Base-by-base conservation (phyloP, 305 asterid genomes). In the Stenogyne calaminthoides region DNA sequence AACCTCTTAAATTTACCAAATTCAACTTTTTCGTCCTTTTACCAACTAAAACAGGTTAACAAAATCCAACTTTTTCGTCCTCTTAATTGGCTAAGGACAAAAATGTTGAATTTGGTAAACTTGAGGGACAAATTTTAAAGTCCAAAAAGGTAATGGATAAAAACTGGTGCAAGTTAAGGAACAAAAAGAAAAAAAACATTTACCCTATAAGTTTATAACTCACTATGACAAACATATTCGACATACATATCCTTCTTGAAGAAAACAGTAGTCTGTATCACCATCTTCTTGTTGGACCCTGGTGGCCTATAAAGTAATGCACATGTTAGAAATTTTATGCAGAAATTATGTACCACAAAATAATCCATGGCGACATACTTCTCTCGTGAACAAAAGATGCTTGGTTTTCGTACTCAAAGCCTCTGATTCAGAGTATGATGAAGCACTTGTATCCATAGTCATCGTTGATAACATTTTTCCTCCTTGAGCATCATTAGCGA, bases 161-260 rank as follows among this genome's bases (percentile, higher is more conserved):
- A 32, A 29, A 32, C 1, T 32, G 36, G 36, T 32, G 36, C 36
- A 32, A 5, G 36, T 32, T 32, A 5, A 32, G 36, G 36, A 32
- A 32, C 29, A 1, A 25, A 25, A 25, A 25, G n/a, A 1, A 25
- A 32, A 32, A 27, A 27, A 27, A 3, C 32, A 27, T 27, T 27
- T 5, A 32, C 36, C 36, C 36, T 32, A 5, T n/a, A n/a, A n/a
- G n/a, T n/a, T n/a, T n/a, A n/a, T 32, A 32, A 63, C 64, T 72
- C 46, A 39, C 5, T 52, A 75, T 51, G 59, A 20, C 27, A 51
- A 62, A 64, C 66, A 49, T 57, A 63, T 71, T 22, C 37, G 8
- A 70, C 96, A 15, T 84, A 91, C 96, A 80, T 84, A 89, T 87
- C 96, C 97, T 81, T 88, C 84, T 67, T 61, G 88, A 74, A 91